These are phyloP conservation scores for Ustilago sp. DNA, from an alignment of 1,284 basidiomycete species.

Conservation along the genomic window DNA sequence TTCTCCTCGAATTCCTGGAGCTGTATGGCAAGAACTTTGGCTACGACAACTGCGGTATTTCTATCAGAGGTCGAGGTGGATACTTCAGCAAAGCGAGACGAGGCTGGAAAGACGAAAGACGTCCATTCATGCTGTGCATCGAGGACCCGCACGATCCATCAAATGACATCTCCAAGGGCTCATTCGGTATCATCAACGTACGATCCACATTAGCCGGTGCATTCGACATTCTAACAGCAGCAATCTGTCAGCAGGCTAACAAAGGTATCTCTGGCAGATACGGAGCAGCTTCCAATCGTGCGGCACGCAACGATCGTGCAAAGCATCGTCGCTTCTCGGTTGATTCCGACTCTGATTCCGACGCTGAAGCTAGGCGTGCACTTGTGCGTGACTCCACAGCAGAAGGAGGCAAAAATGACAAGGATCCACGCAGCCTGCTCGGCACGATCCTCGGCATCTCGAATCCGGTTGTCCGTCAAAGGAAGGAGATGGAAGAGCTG, in stretches of 20 bases:
- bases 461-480: slow-evolving; percentile 76
- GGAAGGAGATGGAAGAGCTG: slow-evolving; percentile 76
- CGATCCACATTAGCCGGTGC: slow-evolving; percentile 87
- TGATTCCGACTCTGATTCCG: slow-evolving; percentile 44
- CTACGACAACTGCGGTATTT: slow-evolving; percentile 77
- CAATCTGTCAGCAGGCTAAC: slow-evolving; percentile 63
- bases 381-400: slow-evolving; percentile 46
- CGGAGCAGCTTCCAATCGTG: slow-evolving; percentile 6
- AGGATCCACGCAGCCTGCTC: slow-evolving; percentile 78
- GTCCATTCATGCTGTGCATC: slow-evolving; percentile 80
- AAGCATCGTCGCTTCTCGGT: slow-evolving; percentile 33
- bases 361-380: slow-evolving; percentile 53
- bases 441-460: slow-evolving; percentile 83
- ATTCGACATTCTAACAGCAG: slow-evolving; percentile 80
- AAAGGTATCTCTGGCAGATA: slow-evolving; percentile 31
- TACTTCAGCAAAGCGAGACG: slow-evolving; percentile 72
- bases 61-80: slow-evolving; percentile 82
- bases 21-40: slow-evolving; percentile 93
- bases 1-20: slow-evolving; percentile 96
- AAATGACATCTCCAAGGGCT: slow-evolving; percentile 92
- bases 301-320: slow-evolving; percentile 17
- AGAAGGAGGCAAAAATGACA: slow-evolving; percentile 48
- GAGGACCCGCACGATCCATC: slow-evolving; percentile 93
- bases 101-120: slow-evolving; percentile 67
- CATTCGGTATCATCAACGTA: slow-evolving; percentile 85